phyloP scores from a whole-genome alignment of 768 basidiomycete species.

The Tricholoma matsutake region DNA sequence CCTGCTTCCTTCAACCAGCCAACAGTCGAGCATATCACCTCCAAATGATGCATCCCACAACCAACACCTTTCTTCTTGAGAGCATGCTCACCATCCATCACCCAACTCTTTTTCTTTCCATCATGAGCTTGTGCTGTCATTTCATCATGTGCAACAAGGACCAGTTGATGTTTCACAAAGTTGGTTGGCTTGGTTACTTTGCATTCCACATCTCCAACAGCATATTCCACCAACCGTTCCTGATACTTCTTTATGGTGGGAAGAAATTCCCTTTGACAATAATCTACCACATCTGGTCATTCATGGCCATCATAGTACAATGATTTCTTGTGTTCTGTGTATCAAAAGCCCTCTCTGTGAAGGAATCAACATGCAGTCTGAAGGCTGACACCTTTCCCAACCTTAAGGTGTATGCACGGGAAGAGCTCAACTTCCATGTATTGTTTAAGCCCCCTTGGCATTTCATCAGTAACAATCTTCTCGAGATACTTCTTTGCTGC shows the following conservation, averaged over 20 bases:
- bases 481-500: conserved; percentile 26
- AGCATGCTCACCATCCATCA: conserved; percentile 29
- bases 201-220: conserved; percentile 10
- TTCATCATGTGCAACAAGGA: conserved; percentile 34
- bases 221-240: conserved; percentile 17
- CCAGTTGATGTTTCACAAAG: conserved; percentile 21
- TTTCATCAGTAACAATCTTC: conserved; percentile 26
- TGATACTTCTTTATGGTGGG: conserved; percentile 23
- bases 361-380: conserved; percentile 29
- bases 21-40: conserved; percentile 33
- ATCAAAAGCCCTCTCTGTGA: conserved; percentile 25
- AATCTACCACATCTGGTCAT: conserved; percentile 30
- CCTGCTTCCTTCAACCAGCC: conserved; percentile 30
- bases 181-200: conserved; percentile 11
- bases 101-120: conserved; percentile 29
- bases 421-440: conserved; percentile 32
- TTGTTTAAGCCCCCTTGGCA: conserved; percentile 30
- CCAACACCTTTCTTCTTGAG: conserved; percentile 37
- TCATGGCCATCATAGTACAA: conserved; percentile 37
- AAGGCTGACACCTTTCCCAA: conserved; percentile 27
- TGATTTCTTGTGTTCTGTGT: conserved; percentile 25
- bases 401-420: conserved; percentile 25
- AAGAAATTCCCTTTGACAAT: conserved; percentile 28
- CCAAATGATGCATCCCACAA: conserved; percentile 33
- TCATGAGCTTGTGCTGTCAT: conserved; percentile 41